These are phyloP conservation scores for Phytopythium aichiense DNA, from an alignment of 352 stramenopile species.

Conservation along the genomic window DNA sequence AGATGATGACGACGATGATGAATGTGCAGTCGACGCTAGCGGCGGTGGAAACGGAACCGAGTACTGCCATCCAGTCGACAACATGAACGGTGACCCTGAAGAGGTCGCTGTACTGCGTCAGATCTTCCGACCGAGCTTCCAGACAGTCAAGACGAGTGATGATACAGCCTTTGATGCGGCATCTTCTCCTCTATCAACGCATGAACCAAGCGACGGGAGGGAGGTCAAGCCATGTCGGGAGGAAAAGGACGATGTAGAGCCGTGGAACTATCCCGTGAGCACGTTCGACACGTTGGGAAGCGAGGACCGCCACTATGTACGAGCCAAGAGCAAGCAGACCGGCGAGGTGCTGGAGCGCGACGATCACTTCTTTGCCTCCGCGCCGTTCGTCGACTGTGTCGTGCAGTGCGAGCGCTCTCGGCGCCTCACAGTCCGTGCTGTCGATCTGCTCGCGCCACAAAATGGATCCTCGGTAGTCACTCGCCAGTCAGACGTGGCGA, in stretches of 20 bases:
- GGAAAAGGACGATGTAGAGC: conserved; percentile 19
- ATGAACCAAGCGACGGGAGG: not conserved
- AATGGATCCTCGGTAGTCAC: not conserved
- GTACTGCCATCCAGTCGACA: too few relatives aligned
- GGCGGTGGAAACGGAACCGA: not conserved
- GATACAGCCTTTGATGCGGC: not conserved
- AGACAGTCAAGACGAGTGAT: not conserved
- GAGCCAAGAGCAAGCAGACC: conserved; percentile 53
- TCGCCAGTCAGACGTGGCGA: conserved; percentile 11
- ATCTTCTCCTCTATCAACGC: not conserved
- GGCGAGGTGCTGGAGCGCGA: conserved; percentile 49
- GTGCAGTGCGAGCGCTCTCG: conserved; percentile 61
- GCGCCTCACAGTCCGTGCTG: conserved; percentile 46
- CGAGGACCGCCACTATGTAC: conserved; percentile 66
- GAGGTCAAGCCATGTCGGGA: not conserved
- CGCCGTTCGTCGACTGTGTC: conserved; percentile 61
- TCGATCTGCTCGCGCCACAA: conserved; percentile 28
- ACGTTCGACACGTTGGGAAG: conserved; percentile 55
- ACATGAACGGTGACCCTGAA: conserved; percentile 6
- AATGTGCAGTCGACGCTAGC: not conserved
- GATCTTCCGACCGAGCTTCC: conserved; percentile 18
- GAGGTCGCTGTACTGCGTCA: conserved; percentile 20
- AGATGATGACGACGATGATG: not conserved
- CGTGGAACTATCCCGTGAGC: conserved; percentile 63
- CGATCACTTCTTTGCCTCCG: conserved; percentile 64